Base-by-base conservation (phyloP, 2,329 filamentous ascomycete genomes). In the Trichophyton benhamiae region DNA sequence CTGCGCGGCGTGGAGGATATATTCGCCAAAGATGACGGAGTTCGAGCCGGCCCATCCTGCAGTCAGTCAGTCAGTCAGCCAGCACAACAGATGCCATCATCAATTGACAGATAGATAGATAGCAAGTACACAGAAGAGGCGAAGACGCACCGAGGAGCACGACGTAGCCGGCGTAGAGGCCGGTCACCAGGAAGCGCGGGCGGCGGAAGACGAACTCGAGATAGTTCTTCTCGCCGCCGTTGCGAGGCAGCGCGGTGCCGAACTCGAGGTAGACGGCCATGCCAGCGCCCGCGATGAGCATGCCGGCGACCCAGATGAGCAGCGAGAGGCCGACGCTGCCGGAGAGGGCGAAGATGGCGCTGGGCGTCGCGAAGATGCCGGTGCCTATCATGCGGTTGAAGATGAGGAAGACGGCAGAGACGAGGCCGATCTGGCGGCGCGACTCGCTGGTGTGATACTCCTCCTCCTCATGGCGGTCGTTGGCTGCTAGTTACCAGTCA, bases 331-430 rank as follows among this genome's bases (percentile, higher is more conserved):
- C 85, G 0, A 85, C 79, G 62, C 84, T 88, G 1, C 86, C 86
- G 1, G 83, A 83, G 0, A 82, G 79, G 27, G 80, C 78, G 0
- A 87, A 77, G 59, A 89, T 86, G 2, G 83, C 79, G 0, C 83
- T 85, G 0, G 84, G 86, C 0, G 84, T 87, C 0, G 85, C 85
- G 67, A 88, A 88, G 64, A 88, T 87, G 36, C 85, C 85, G 64
- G 80, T 85, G 17, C 85, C 85, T 41, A 87, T 83, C 25, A 87
- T 83, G 44, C 85, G 79, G 44, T 74, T 75, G 65, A 75, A 71
- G 61, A 74, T 74, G 17, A 75, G 70, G 60, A 75, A 73, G 3
- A 72, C 63, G 9, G 67, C 67, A 30, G 63, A 65, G 30, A 64
- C 61, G n/a, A 66, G 59, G 22, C 67, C 67, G 33, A 68, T 68